phyloP scores from a whole-genome alignment of 805 yeast species.

The Candida manassasensis region DNA sequence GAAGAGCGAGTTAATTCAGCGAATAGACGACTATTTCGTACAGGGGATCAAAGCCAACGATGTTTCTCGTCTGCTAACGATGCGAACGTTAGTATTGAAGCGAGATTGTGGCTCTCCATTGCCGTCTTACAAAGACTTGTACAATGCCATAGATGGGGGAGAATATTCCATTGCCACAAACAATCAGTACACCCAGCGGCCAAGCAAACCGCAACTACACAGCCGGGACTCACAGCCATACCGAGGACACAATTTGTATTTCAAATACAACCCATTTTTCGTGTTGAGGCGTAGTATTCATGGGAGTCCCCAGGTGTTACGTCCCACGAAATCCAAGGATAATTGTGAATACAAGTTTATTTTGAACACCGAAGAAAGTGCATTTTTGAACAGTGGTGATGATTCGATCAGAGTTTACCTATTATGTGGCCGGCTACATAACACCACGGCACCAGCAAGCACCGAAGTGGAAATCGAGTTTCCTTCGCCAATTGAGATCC shows the following conservation, averaged over 20 bases:
- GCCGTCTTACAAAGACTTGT: conserved; percentile 32
- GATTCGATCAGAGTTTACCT: conserved; percentile 39
- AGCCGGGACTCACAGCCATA: conserved; percentile 13
- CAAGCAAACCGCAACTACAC: conserved; percentile 4
- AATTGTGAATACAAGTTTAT: conserved; percentile 30
- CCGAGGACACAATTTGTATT: conserved; percentile 41
- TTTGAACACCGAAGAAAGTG: conserved; percentile 40
- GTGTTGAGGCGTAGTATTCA: conserved; percentile 42
- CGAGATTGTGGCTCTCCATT: conserved; percentile 28
- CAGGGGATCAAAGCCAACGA: conserved; percentile 39
- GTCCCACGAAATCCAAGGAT: conserved; percentile 44
- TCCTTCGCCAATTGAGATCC: conserved; percentile 69
- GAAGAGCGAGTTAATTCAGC: conserved; percentile 55
- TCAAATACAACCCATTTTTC: conserved; percentile 55
- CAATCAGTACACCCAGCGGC: conserved; percentile 5
- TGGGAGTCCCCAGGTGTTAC: conserved; percentile 44
- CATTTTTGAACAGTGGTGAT: conserved; percentile 21
- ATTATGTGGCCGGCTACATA: conserved; percentile 44
- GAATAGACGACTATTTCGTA: conserved; percentile 44
- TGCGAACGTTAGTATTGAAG: conserved; percentile 40
- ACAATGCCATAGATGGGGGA: conserved; percentile 26
- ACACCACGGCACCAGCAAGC: conserved; percentile 13
- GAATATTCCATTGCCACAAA: conserved; percentile 10
- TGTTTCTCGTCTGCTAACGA: conserved; percentile 35
- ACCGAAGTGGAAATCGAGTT: conserved; percentile 46